Evolutionary conservation across 441 rosid species (phyloP), one percentile per base, ranked within the genome.

Genomic region (Daphne laureola): DNA sequence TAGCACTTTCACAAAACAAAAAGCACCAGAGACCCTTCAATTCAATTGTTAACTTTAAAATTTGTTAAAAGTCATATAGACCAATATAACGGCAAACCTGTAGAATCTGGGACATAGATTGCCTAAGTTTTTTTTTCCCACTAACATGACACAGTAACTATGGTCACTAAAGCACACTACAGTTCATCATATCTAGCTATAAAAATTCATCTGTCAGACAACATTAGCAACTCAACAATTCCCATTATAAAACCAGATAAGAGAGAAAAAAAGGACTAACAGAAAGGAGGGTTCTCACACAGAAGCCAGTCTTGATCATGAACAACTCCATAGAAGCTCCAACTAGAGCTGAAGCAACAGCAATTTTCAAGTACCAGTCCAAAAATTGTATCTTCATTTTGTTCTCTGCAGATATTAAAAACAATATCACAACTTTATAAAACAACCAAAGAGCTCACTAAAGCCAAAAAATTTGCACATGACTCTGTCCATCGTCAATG

Each of bases 251-350:
- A 6, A 5, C 4, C 38, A 12, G 21, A 16, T 15, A 2, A 46
- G 16, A 12, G 14, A 25, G 16, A 18, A 23, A 18, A 17, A 17
- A 54, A 63, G 25, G 25, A 21, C 25, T 21, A 21, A 21, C 25
- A 16, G 53, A 59, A 64, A 54, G 86, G 83, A 67, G 55, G 16
- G 51, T 64, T 61, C 80, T 64, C 78, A 66, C 74, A 88, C 96
- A 91, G 89, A 86, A 88, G 31, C 94, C 91, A 18, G 95, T 84
- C 65, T 92, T 81, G 79, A 84, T 82, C 98, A 86, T 88, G 90
- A 84, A 88, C 17, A 84, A 58, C 71, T 92, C 98, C 95, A 86
- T 92, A 62, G 93, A 90, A 51, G 80, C 94, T 49, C 95, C 94
- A 45, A 84, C 23, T 15, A 84, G 43, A 56, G 87, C 87, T 11